phyloP scores from a whole-genome alignment of 1,284 basidiomycete species.

The Malassezia pachydermatis region DNA sequence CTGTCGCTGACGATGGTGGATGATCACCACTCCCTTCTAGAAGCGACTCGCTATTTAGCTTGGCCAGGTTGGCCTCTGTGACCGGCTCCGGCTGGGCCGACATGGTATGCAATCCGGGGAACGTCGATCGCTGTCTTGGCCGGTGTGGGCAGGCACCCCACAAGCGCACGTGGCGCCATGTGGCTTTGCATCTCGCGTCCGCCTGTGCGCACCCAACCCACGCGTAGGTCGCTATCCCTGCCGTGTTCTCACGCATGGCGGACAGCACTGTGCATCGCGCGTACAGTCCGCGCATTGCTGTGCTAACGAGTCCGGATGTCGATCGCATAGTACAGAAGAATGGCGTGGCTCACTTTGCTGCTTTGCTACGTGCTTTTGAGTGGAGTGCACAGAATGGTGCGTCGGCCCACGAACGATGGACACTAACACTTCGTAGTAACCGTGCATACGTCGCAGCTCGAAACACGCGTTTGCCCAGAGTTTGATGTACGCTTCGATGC shows the following conservation, averaged over 20 bases:
- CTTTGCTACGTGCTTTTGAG: conserved; percentile 39
- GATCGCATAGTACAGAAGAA: conserved; percentile 25
- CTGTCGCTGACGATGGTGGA: background rate
- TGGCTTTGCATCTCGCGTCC: background rate
- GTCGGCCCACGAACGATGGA: background rate
- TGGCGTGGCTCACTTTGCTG: conserved; percentile 25
- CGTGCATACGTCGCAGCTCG: conserved; percentile 41
- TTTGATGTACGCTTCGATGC: conserved; percentile 40
- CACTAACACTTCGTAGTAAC: too few relatives aligned
- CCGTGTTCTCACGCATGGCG: conserved; percentile 1
- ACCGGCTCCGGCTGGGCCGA: conserved; percentile 8
- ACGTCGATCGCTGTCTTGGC: background rate
- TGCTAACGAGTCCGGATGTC: conserved; percentile 36
- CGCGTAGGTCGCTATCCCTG: background rate
- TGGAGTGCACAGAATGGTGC: conserved; percentile 9
- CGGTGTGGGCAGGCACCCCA: too few relatives aligned
- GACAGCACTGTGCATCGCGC: conserved; percentile 26
- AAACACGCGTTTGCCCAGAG: conserved; percentile 23
- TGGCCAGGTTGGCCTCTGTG: conserved; percentile 15
- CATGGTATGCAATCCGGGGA: background rate
- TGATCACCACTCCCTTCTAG: background rate
- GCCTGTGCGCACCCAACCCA: too few relatives aligned
- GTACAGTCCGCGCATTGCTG: conserved; percentile 36
- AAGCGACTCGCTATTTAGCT: background rate
- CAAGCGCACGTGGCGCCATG: conserved; percentile 7